Evolutionary conservation across 1,139 yeast genomes (phyloP).

Genomic region (Torulaspora globosa): DNA sequence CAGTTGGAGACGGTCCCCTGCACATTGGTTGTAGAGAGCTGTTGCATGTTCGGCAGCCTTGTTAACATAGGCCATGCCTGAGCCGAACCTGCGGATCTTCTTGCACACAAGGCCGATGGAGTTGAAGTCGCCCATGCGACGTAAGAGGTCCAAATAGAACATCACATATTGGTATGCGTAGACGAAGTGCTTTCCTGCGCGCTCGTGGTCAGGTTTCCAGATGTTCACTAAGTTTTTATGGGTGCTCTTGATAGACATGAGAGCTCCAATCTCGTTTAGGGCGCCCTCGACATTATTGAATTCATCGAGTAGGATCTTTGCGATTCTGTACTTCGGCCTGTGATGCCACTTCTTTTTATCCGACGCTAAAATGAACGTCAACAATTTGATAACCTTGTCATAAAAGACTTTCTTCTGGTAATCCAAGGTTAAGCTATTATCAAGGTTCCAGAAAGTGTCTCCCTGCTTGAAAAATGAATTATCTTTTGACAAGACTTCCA

Average conservation of each 20-base stretch:
- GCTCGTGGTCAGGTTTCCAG: conserved; percentile 90
- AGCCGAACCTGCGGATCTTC: conserved; percentile 68
- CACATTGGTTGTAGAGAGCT: conserved; percentile 23
- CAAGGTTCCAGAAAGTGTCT: conserved; percentile 22
- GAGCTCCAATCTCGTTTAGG: conserved; percentile 54
- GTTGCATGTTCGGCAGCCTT: conserved; percentile 31
- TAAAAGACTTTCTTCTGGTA: conserved; percentile 26
- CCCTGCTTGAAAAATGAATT: conserved; percentile 32
- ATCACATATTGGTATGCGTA: conserved; percentile 68
- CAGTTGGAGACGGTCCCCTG: conserved; percentile 19
- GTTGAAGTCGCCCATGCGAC: conserved; percentile 52
- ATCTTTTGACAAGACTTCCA: conserved; percentile 41
- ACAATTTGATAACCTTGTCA: conserved; percentile 37
- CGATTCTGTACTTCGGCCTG: conserved; percentile 71
- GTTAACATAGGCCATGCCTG: conserved; percentile 52
- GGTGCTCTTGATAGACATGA: conserved; percentile 63
- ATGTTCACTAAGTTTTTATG: conserved; percentile 73
- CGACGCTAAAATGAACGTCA: conserved; percentile 43
- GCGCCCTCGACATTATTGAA: conserved; percentile 54
- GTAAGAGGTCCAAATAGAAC: conserved; percentile 57
- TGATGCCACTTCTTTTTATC: conserved; percentile 95
- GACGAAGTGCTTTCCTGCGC: conserved; percentile 89
- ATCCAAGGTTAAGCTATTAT: conserved; percentile 13
- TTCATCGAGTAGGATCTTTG: conserved; percentile 56
- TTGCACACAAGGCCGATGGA: conserved; percentile 59